Base-by-base conservation (phyloP, 1,139 yeast species). In the Yamadazyma triangularis region DNA sequence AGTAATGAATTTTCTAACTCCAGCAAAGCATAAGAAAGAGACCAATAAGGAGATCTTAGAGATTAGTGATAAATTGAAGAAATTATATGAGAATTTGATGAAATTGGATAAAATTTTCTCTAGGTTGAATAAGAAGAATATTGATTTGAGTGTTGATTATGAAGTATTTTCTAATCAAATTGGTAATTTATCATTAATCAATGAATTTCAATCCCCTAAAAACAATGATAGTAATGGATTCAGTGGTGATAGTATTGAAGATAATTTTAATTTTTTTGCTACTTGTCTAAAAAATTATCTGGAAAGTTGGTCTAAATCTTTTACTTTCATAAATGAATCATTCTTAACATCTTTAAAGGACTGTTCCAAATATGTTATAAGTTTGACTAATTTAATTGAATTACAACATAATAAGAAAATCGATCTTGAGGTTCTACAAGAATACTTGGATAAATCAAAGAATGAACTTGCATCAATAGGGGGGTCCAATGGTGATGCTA, bases 391-490 rank as follows among this genome's bases (percentile, higher is more conserved):
- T 37, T 63, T 89, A 41, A 74, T 91, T 36, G 89, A 84, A 50
- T 69, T 85, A 33, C 87, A 91, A 42, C 98, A 91, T 50, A 91
- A 87, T 51, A 89, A 89, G 54, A 89, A 85, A 45, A 74, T 89
- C 24, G 98, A 91, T 54, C 77, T 83, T 47, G 96, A 91, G 50
- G 95, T 85, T 28, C 65, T 91, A 30, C 76, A 77, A 27, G 95
- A 84, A 34, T 89, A 89, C 51, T 64, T 88, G 33, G 66, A 70
- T 27, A 83, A 85, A 48, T 77, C 95, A 0, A 70, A 73, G 34
- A 58, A 60, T 20, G 97, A 91, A 42, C 76, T 80, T 40, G 20
- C 20, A 18, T 18, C 20, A 7, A 18, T 18, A 9, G 20, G 20
- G 9, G 20, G 20, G 20, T 27, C 26, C 14, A 9, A 30, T 8